Conservation (phyloP, 2,329 filamentous ascomycete genomes). For the Colletotrichum sansevieriae region DNA sequence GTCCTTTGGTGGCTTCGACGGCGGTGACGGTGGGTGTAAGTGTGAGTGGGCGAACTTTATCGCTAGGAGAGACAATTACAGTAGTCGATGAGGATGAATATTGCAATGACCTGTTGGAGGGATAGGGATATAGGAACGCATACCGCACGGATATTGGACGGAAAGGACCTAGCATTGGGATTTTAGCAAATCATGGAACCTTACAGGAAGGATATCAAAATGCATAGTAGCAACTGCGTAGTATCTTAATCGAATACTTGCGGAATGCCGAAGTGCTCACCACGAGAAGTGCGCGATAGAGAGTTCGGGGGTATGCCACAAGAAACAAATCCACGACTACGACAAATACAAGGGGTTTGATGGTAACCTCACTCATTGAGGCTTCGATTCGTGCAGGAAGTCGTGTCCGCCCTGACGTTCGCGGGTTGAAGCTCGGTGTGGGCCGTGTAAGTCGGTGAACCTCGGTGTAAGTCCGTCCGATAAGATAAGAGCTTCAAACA, state of each 20-base stretch:
- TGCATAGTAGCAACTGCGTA: slow-evolving; percentile 24
- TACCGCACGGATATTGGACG: slow-evolving; percentile 9
- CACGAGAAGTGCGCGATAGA: no score
- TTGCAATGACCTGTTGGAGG: background rate
- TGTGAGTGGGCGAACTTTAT: slow-evolving; percentile 72
- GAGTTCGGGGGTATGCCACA: no score
- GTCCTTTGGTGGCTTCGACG: slow-evolving; percentile 71
- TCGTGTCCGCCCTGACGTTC: no score
- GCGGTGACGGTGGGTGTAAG: slow-evolving; percentile 72
- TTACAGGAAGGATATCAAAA: slow-evolving; percentile 10
- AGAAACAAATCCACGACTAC: no score
- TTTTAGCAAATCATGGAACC: slow-evolving; percentile 4
- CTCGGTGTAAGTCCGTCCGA: slow-evolving; percentile 8
- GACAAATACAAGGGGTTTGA: no score
- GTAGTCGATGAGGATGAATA: background rate
- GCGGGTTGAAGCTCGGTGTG: slow-evolving; percentile 1
- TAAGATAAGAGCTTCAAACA: slow-evolving; percentile 40
- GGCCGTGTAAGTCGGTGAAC: slow-evolving; percentile 31
- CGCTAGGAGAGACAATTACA: slow-evolving; percentile 31
- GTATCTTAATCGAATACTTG: slow-evolving; percentile 13
- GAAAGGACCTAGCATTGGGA: background rate
- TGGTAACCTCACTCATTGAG: no score
- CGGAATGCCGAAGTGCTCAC: no score
- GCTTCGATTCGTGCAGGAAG: no score
- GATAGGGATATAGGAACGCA: background rate